Conservation (phyloP, 345 rosid genomes). For the Salix purpurea region DNA sequence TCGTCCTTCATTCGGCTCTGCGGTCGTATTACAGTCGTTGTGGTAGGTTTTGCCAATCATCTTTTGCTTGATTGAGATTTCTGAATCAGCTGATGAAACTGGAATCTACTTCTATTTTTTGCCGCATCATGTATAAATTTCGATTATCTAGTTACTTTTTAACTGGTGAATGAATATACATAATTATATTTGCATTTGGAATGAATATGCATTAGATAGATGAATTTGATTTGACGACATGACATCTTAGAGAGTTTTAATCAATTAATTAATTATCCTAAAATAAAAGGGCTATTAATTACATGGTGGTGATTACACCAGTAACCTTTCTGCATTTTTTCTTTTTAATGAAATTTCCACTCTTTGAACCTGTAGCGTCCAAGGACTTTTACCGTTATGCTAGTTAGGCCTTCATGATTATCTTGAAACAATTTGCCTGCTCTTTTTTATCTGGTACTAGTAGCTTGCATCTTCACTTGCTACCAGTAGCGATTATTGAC, state of each 20-base stretch:
- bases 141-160: not conserved
- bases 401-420: not conserved
- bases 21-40: conserved; percentile 93
- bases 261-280: not conserved
- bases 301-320: no score
- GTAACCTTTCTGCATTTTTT: no score
- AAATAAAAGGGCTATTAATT: no score
- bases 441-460: not conserved
- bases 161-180: not conserved
- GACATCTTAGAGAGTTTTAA: not conserved
- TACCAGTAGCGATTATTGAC: not conserved
- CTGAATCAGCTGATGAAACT: not conserved
- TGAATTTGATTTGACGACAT: not conserved
- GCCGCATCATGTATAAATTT: not conserved
- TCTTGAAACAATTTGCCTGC: not conserved
- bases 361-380: not conserved
- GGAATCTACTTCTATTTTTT: not conserved
- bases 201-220: not conserved
- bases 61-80: not conserved
- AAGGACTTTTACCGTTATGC: not conserved
- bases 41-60: conserved; percentile 56
- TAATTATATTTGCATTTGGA: not conserved
- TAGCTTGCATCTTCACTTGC: not conserved
- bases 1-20: conserved; percentile 98
- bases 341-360: not conserved